Evolutionary conservation across 495 filamentous ascomycete species (phyloP).

Genomic region (Talaromyces trachyspermus): DNA sequence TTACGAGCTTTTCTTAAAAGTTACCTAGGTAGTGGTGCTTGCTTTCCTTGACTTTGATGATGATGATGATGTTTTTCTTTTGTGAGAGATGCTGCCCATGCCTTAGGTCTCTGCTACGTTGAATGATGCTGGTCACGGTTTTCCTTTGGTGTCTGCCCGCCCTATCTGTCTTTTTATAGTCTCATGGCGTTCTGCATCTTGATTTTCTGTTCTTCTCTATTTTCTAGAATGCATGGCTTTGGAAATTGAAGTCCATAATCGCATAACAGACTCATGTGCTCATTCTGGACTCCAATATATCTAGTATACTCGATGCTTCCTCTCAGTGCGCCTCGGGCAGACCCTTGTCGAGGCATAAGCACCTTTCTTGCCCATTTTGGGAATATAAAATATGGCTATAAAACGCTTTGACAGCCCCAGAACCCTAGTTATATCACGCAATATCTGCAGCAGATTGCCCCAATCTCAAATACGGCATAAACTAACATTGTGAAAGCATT

Average conservation of each 20-base stretch:
- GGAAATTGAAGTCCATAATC: not conserved
- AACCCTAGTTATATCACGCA: not conserved
- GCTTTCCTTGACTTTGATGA: not conserved
- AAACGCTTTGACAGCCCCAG: no score
- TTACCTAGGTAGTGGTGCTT: no score
- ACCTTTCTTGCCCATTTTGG: no score
- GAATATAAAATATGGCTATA: no score
- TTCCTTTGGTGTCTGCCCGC: not conserved
- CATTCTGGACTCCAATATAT: no score
- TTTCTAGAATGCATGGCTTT: constrained; percentile 8
- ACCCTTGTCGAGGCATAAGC: no score
- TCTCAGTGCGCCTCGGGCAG: not conserved
- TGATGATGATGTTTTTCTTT: not conserved
- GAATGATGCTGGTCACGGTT: constrained; percentile 1
- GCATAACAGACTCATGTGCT: no score
- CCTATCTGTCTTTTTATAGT: not conserved
- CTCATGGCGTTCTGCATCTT: constrained; percentile 1
- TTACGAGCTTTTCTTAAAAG: not conserved
- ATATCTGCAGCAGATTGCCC: no score
- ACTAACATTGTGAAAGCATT: no score
- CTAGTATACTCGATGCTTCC: no score
- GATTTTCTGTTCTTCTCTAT: constrained; percentile 2
- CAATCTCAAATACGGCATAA: no score
- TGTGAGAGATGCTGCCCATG: not conserved
- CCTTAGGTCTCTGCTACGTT: constrained; percentile 1